These are phyloP conservation scores for Colletotrichum lentis DNA, from an alignment of 2,329 filamentous ascomycete genomes.

Conservation along the genomic window DNA sequence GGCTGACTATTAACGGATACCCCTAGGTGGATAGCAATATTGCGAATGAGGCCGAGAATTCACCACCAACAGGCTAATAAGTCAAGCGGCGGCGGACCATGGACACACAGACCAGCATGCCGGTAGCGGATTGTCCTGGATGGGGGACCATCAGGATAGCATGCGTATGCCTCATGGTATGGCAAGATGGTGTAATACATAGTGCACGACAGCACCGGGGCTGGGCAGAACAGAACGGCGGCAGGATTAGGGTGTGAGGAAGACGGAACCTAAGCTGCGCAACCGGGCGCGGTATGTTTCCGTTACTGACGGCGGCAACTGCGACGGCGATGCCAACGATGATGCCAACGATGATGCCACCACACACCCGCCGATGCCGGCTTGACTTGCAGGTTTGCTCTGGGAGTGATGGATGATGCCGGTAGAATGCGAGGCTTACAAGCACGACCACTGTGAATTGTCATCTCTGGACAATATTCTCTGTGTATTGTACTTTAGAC, in stretches of 20 bases:
- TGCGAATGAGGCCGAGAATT: conserved; percentile 36
- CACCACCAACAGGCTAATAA: conserved; percentile 30
- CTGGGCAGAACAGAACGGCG: background rate
- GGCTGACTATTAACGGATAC: conserved; percentile 17
- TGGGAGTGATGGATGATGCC: conserved; percentile 6
- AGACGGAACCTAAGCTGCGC: background rate
- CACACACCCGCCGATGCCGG: background rate
- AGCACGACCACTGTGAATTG: background rate
- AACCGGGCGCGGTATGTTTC: conserved; percentile 15
- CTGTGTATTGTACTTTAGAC: background rate
- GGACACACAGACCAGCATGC: conserved; percentile 3
- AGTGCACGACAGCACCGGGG: conserved; percentile 5
- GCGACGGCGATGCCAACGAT: background rate
- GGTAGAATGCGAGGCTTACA: background rate
- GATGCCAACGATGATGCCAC: conserved; percentile 13
- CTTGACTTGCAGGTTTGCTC: background rate
- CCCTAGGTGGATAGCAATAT: conserved; percentile 35
- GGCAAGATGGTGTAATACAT: conserved; percentile 6
- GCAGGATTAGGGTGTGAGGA: conserved; percentile 2
- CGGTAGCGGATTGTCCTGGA: background rate
- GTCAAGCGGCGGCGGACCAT: conserved; percentile 6
- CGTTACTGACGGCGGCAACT: background rate
- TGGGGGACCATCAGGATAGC: background rate
- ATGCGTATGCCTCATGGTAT: background rate
- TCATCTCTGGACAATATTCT: too few species aligned